These are phyloP conservation scores for Aspergillus egyptiacus DNA, from an alignment of 495 filamentous ascomycete genomes.

Conservation along the genomic window DNA sequence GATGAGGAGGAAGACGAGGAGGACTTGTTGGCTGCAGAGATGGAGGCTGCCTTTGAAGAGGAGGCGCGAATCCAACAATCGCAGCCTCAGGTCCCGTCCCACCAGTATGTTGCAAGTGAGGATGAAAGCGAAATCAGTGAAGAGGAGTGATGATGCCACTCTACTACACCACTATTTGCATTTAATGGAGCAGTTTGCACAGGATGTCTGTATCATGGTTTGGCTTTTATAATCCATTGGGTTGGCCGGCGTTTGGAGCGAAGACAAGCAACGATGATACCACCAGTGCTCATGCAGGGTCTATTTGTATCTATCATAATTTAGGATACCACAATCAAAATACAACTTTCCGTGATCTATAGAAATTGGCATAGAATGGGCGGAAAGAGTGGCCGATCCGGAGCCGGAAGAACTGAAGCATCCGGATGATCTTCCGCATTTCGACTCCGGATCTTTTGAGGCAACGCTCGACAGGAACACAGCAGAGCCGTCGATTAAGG, in stretches of 20 bases:
- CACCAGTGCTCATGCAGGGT: background rate
- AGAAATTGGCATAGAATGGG: background rate
- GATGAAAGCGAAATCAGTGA: constrained; percentile 49
- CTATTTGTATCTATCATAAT: constrained; percentile 1
- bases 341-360: background rate
- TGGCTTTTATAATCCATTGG: constrained; percentile 6
- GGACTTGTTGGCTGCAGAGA: constrained; percentile 40
- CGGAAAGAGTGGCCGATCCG: background rate
- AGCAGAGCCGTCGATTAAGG: background rate
- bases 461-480: background rate
- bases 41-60: constrained; percentile 46
- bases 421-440: background rate
- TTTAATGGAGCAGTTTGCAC: constrained; percentile 6
- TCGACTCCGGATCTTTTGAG: constrained; percentile 1
- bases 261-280: constrained; percentile 1
- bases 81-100: constrained; percentile 20
- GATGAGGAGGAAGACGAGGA: constrained; percentile 37
- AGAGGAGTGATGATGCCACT: constrained; percentile 31
- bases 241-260: constrained; percentile 4
- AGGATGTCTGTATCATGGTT: constrained; percentile 1
- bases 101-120: constrained; percentile 37
- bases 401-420: background rate
- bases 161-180: background rate
- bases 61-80: constrained; percentile 33
- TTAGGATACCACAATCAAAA: background rate